Base-by-base conservation (phyloP, 495 filamentous ascomycete species). In the Annulohypoxylon bovei region DNA sequence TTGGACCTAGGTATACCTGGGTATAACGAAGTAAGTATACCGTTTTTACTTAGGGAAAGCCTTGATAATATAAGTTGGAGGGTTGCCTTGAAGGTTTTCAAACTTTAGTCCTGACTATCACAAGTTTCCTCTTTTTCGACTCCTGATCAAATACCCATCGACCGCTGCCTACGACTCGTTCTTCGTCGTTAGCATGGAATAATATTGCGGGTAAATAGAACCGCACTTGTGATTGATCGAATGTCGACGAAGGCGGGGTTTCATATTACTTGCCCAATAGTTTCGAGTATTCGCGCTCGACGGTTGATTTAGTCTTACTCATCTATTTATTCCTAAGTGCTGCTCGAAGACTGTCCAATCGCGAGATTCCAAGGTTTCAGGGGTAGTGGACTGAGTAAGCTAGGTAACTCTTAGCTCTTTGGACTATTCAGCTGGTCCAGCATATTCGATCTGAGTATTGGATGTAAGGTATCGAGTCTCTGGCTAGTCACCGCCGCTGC, bases 281-380 rank as follows among this genome's bases (percentile, higher is more conserved):
- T 25, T 2, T 22, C 30, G 12, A 59, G 32, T 42, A 39, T 65
- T 39, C n/a, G 8, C 20, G 23, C 18, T 60, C 46, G 9, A 40
- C 22, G 11, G 37, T 28, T 44, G 22, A 44, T 37, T 53, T 46
- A 59, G 39, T 30, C 40, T 46, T 59, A 59, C 56, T 37, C 33
- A 46, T 20, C 18, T 53, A 32, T 14, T 33, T 53, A 33, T 53
- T 53, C 49, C n/a, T 53, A 18, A 11, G n/a, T 20, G 28, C 14
- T 53, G 27, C n/a, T 53, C 16, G n/a, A 53, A 53, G n/a, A 20
- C 49, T 32, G 30, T 33, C 65, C 59, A 68, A 68, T 68, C 52
- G 50, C 50, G 42, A 25, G 22, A 42, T 42, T 42, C n/a, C 39
- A 42, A 33, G 28, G 35, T 42, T 49, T 40, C 60, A 37, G 47